Evolutionary conservation across 2,329 filamentous ascomycete species (phyloP).

Genomic region (Thielaviopsis musarum): DNA sequence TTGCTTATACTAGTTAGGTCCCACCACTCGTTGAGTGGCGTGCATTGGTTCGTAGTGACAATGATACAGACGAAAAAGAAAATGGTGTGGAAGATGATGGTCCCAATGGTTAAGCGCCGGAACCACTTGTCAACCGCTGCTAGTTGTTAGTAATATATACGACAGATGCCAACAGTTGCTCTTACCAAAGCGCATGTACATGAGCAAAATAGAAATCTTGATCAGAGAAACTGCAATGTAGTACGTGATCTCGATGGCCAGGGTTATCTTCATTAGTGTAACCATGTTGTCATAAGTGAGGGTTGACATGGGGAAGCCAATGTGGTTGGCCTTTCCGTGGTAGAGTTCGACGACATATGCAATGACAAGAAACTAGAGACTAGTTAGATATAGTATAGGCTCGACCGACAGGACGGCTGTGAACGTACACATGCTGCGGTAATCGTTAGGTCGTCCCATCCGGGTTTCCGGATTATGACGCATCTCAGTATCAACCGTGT

Average conservation of each 20-base stretch:
- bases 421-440: constrained; percentile 11
- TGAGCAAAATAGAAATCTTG: constrained; percentile 28
- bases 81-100: constrained; percentile 22
- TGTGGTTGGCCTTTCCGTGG: constrained; percentile 13
- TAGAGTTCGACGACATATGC: constrained; percentile 15
- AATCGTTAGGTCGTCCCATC: constrained; percentile 15
- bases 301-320: constrained; percentile 13
- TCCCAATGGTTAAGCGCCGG: constrained; percentile 16
- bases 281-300: constrained; percentile 14
- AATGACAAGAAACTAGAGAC: constrained; percentile 1
- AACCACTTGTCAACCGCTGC: constrained; percentile 9
- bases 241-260: constrained; percentile 26
- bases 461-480: constrained; percentile 13
- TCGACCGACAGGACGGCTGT: background rate
- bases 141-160: background rate
- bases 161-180: background rate
- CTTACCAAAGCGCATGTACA: constrained; percentile 29
- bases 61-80: constrained; percentile 25
- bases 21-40: constrained; percentile 26
- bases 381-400: background rate
- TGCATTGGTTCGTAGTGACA: constrained; percentile 25
- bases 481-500: constrained; percentile 12
- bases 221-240: constrained; percentile 23
- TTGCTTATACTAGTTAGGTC: constrained; percentile 19
- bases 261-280: constrained; percentile 15